Evolutionary conservation across 257 asterid species (phyloP), one percentile per base, ranked within the genome.

Genomic region (Rauvolfia tetraphylla): DNA sequence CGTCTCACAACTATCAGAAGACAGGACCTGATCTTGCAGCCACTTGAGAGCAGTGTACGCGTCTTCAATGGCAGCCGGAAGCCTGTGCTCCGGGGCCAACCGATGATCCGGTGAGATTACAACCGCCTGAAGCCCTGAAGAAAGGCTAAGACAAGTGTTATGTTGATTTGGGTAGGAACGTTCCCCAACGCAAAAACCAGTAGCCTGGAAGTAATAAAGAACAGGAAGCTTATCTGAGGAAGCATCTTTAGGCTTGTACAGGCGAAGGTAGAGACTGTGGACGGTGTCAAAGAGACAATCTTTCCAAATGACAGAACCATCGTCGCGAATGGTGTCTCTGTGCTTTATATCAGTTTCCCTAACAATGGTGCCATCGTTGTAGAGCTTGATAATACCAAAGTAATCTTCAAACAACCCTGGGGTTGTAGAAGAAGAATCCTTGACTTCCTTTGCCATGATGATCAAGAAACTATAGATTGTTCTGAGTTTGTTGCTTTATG

Each of bases 291-390:
- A 83, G 12, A 59, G 69, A 62, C 56, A 25, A 42, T 83, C 86
- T 72, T 76, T 73, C 83, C 83, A 83, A 3, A 34, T 29, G 70
- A 42, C 66, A 3, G 86, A 65, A 31, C 77, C 75, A 46, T 83
- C 81, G 48, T 83, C 81, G 13, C 76, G 76, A 41, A 75, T 41
- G 44, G 44, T 41, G 44, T 41, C 53, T 13, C 14, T 18, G 33
- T 34, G 49, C 14, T 67, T 54, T 9, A 12, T 17, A 18, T 68
- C 25, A 0, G 44, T 27, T 18, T 38, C 25, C 34, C 96, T 84
- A 77, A 38, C 73, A 82, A 90, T 67, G 67, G 96, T 81, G 75
- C 96, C 96, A 75, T 90, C 91, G 76, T 90, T 90, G 36, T 67
- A 65, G 5, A 90, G 58, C 62, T 85, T 87, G 31, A 90, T 68